These are phyloP conservation scores for Boletellus ananiceps DNA, from an alignment of 768 basidiomycete genomes.

Conservation along the genomic window DNA sequence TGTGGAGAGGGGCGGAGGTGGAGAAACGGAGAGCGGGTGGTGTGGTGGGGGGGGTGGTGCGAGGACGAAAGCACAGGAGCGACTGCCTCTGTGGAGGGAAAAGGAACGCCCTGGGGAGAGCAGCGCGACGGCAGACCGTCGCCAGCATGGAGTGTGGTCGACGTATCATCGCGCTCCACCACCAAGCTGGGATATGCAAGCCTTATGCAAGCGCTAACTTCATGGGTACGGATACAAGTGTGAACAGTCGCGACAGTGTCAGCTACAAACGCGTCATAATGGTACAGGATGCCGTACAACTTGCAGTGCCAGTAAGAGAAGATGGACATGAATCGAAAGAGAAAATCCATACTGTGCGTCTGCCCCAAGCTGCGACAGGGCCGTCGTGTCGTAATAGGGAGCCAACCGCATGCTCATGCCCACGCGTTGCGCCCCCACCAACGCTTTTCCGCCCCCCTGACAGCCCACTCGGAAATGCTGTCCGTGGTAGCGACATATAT, in stretches of 20 bases:
- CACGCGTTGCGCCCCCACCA: slow-evolving; percentile 60
- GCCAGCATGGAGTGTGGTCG: slow-evolving; percentile 19
- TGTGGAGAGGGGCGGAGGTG: slow-evolving; percentile 14
- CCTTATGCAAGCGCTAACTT: background rate
- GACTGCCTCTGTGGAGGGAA: background rate
- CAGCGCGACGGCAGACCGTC: slow-evolving; percentile 21
- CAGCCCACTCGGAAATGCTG: slow-evolving; percentile 73
- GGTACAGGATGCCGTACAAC: slow-evolving; percentile 22
- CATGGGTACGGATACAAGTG: slow-evolving; percentile 7
- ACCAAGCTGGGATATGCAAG: background rate
- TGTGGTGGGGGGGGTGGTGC: no score
- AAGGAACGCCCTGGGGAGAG: slow-evolving; percentile 5
- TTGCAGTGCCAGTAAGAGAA: slow-evolving; percentile 1
- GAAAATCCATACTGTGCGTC: slow-evolving; percentile 2
- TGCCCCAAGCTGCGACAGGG: background rate
- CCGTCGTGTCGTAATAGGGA: background rate
- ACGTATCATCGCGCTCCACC: background rate
- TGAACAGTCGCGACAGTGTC: slow-evolving; percentile 1
- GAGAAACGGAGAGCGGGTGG: slow-evolving; percentile 10
- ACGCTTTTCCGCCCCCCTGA: slow-evolving; percentile 65
- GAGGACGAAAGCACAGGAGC: slow-evolving; percentile 2
- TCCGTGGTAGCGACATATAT: slow-evolving; percentile 64
- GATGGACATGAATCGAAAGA: slow-evolving; percentile 6
- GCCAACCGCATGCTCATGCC: slow-evolving; percentile 27
- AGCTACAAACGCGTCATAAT: slow-evolving; percentile 13